Conservation (phyloP, 495 filamentous ascomycete species). For the Penicillium mononematosum region DNA sequence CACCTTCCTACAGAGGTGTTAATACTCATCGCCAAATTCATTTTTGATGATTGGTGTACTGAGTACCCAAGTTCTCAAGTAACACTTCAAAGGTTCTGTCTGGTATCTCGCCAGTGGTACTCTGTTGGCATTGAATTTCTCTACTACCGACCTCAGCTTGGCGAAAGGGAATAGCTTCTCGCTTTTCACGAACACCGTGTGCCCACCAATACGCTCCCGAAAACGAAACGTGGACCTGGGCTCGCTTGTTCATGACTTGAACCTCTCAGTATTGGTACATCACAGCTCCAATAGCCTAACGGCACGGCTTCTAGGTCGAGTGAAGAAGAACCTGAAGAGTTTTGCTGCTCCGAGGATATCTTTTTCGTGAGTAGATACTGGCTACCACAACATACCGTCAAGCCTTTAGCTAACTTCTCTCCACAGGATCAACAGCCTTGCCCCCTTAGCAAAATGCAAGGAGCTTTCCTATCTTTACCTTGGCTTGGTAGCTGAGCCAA, state of each 20-base stretch:
- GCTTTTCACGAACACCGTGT: slow-evolving; percentile 60
- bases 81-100: slow-evolving; percentile 57
- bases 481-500: slow-evolving; percentile 54
- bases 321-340: slow-evolving; percentile 55
- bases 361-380: slow-evolving; percentile 49
- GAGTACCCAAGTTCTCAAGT: not conserved
- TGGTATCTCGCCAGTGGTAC: slow-evolving; percentile 67
- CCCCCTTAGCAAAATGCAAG: slow-evolving; percentile 61
- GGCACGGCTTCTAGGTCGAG: slow-evolving; percentile 59
- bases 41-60: slow-evolving; percentile 12
- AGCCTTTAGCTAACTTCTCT: slow-evolving; percentile 12
- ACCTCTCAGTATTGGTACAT: slow-evolving; percentile 62
- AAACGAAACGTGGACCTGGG: slow-evolving; percentile 49
- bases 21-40: slow-evolving; percentile 40
- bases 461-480: slow-evolving; percentile 57
- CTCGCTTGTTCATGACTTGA: slow-evolving; percentile 53
- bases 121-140: slow-evolving; percentile 52
- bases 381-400: not conserved
- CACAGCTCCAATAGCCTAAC: slow-evolving; percentile 64
- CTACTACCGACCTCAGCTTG: slow-evolving; percentile 53
- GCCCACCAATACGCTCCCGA: slow-evolving; percentile 58
- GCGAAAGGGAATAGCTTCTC: slow-evolving; percentile 52
- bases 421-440: slow-evolving; percentile 55
- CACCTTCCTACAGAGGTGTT: slow-evolving; percentile 55
- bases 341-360: slow-evolving; percentile 66